Base-by-base conservation (phyloP, 2,329 filamentous ascomycete species). In the Drechslerella coelobrocha region DNA sequence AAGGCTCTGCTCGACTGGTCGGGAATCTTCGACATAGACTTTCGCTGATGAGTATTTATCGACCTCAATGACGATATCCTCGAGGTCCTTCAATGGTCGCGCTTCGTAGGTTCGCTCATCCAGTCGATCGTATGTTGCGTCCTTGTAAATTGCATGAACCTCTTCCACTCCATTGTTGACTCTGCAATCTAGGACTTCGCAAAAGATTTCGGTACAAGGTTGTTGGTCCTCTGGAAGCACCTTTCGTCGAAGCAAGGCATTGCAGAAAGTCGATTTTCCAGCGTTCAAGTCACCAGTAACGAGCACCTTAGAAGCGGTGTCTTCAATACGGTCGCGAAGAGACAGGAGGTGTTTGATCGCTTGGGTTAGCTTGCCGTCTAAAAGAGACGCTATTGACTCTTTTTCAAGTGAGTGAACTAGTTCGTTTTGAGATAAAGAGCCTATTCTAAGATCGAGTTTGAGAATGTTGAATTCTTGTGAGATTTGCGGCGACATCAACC, bases 261-360 rank as follows among this genome's bases (percentile, higher is more conserved):
- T 99, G 81, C 94, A 99, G 76, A 99, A 99, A 0, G 94, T 99
- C 2, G 94, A 99, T 78, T 99, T 99, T 77, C 94, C 94, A 7
- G 94, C 93, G 77, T 99, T 99, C 59, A 99, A 80, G 78, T 99
- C 94, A 76, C 94, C 94, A 0, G 94, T 99, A 17, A 99, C 88
- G 65, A 99, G 81, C 0, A 99, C 94, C 79, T 99, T 99, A 80
- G 93, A 97, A 2, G 93, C 91, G 0, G 91, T 97, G 79, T 99
- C 94, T 78, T 97, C 94, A 73, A 99, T 99, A 57, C 94, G 88
- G 74, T 97, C 94, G 69, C 92, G 88, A 31, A 99, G 83, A 0
- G 90, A 87, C 61, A 91, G 84, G 1, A 99, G 84, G 79, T 99
- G 94, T 75, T 92, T 91, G 77, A 97, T 89, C 78, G 92, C 97